phyloP scores from a whole-genome alignment of 2,329 filamentous ascomycete species.

The Lojkania enalia region DNA sequence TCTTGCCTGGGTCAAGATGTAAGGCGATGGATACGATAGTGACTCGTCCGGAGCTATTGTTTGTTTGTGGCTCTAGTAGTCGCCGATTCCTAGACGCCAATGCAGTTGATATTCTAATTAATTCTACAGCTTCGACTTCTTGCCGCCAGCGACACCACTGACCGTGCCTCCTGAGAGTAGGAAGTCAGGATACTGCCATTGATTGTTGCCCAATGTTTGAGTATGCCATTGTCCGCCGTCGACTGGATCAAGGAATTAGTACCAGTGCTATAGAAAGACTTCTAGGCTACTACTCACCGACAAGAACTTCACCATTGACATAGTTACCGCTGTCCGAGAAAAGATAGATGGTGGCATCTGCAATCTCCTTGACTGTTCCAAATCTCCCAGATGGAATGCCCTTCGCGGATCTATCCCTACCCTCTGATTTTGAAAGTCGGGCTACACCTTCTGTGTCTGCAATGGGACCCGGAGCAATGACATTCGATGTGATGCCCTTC shows the following conservation, averaged over 20 bases:
- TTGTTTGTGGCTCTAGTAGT: no score
- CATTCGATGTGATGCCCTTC: slow-evolving; percentile 81
- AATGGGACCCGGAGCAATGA: slow-evolving; percentile 87
- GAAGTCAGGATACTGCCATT: slow-evolving; percentile 61
- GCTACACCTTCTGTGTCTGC: slow-evolving; percentile 71
- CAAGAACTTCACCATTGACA: slow-evolving; percentile 79
- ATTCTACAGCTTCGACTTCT: slow-evolving; percentile 58
- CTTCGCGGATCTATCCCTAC: slow-evolving; percentile 33
- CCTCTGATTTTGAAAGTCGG: slow-evolving; percentile 44
- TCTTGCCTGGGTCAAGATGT: no score
- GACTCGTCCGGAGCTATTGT: no score
- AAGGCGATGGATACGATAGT: no score
- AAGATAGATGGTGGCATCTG: slow-evolving; percentile 87
- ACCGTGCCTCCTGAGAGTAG: slow-evolving; percentile 58
- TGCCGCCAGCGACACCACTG: slow-evolving; percentile 61
- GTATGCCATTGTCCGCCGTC: slow-evolving; percentile 58
- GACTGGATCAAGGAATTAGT: slow-evolving; percentile 42
- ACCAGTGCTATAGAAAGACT: no score
- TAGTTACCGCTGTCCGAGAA: slow-evolving; percentile 86
- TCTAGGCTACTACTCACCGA: no score
- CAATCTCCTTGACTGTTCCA: slow-evolving; percentile 83
- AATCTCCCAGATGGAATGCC: slow-evolving; percentile 72
- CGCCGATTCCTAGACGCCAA: no score
- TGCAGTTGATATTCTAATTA: no score
- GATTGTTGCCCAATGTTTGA: slow-evolving; percentile 41